phyloP scores from a whole-genome alignment of 805 yeast genomes.

The Candida lessepsii region DNA sequence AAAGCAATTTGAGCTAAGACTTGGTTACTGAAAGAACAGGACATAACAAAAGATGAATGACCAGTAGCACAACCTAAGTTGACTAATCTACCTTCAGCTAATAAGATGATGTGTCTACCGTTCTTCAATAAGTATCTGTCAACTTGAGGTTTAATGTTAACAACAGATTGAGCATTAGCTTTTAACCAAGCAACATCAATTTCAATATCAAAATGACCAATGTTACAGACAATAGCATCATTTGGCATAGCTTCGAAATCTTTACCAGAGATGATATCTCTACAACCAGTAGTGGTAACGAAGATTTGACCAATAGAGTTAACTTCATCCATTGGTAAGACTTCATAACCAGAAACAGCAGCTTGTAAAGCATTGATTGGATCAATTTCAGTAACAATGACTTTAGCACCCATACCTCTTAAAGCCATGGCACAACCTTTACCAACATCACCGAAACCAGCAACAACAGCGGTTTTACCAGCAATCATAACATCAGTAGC shows the following conservation, averaged over 20 bases:
- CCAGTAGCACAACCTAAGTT: constrained; percentile 99
- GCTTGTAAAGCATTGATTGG: constrained; percentile 99
- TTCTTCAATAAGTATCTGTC: constrained; percentile 89
- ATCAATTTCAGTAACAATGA: constrained; percentile 93
- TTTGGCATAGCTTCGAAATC: constrained; percentile 95
- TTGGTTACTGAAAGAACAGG: constrained; percentile 99
- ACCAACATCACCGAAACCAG: constrained; percentile 99
- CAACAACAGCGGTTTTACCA: constrained; percentile 98
- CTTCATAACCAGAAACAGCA: constrained; percentile 98
- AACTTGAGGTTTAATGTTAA: constrained; percentile 98
- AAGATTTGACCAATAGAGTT: constrained; percentile 92
- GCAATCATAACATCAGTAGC: constrained; percentile 99
- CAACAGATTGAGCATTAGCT: constrained; percentile 88
- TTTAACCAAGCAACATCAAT: constrained; percentile 99
- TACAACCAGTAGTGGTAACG: constrained; percentile 99
- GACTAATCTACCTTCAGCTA: constrained; percentile 99
- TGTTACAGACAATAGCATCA: constrained; percentile 99
- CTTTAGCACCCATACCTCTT: constrained; percentile 99
- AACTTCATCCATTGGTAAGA: constrained; percentile 91
- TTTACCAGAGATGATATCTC: constrained; percentile 90
- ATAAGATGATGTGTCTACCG: constrained; percentile 92
- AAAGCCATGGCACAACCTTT: constrained; percentile 99
- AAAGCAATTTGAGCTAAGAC: constrained; percentile 98
- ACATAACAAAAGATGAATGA: constrained; percentile 98
- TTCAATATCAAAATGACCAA: constrained; percentile 99